Evolutionary conservation across 2,329 filamentous ascomycete genomes (phyloP).

Genomic region (Gaeumannomyces sp.): DNA sequence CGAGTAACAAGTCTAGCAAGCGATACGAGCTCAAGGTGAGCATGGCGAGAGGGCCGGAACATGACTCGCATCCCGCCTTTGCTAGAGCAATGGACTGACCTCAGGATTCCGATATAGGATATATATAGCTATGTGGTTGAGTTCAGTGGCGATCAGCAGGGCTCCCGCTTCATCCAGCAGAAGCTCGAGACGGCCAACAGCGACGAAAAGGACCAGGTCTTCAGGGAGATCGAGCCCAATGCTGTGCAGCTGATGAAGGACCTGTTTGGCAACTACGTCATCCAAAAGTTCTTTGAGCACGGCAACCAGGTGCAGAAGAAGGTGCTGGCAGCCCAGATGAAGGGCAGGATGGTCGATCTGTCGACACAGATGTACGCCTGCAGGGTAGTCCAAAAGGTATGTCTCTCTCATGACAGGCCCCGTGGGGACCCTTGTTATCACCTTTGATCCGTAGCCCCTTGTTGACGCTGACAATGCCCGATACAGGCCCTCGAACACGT

Average conservation of each 20-base stretch:
- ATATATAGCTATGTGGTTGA: constrained; percentile 85
- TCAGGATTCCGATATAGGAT: constrained; percentile 42
- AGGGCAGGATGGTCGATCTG: constrained; percentile 70
- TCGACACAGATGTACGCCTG: constrained; percentile 91
- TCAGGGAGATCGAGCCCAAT: constrained; percentile 79
- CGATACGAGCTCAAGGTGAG: constrained; percentile 72
- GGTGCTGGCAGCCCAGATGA: constrained; percentile 79
- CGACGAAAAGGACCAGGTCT: constrained; percentile 89
- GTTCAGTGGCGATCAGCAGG: constrained; percentile 92
- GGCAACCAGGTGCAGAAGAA: constrained; percentile 92
- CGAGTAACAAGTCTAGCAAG: constrained; percentile 63
- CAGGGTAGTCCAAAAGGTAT: constrained; percentile 87
- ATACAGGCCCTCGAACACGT: constrained; percentile 80
- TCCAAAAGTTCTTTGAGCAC: constrained; percentile 92
- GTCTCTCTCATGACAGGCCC: constrained; percentile 13
- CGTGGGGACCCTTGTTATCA: background rate
- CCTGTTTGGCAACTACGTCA: constrained; percentile 96
- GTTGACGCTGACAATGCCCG: constrained; percentile 1
- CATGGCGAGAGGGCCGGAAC: background rate
- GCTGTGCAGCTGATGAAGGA: constrained; percentile 88
- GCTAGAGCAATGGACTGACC: background rate
- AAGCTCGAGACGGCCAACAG: constrained; percentile 91
- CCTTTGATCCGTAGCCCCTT: background rate
- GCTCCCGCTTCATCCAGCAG: constrained; percentile 89
- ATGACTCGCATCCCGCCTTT: background rate